Evolutionary conservation across 371 early-diverging fungal species (phyloP).

Genomic region (Syncephalastrum racemosum): DNA sequence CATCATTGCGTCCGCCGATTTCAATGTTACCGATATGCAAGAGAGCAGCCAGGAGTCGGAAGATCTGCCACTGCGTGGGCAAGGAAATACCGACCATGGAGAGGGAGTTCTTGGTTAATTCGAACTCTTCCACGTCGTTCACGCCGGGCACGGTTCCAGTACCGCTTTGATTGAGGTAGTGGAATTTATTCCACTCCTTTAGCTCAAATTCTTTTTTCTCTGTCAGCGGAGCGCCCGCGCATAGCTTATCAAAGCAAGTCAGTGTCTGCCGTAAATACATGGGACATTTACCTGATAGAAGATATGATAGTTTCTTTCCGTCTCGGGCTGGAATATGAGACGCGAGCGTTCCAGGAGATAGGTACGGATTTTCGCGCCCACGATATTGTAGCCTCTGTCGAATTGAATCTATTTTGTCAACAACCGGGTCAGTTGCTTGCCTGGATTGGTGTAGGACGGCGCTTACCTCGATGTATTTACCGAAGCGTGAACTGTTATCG

Average conservation of each 20-base stretch:
- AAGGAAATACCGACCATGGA: conserved; percentile 84
- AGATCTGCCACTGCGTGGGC: conserved; percentile 88
- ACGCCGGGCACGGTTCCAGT: conserved; percentile 81
- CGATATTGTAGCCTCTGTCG: conserved; percentile 77
- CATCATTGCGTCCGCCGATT: conserved; percentile 71
- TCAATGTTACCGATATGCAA: conserved; percentile 93
- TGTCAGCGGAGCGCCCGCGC: conserved; percentile 82
- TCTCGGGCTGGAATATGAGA: conserved; percentile 88
- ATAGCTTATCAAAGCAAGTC: conserved; percentile 55
- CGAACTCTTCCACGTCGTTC: conserved; percentile 91
- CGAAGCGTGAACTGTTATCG: conserved; percentile 98
- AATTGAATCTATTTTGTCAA: conserved; percentile 67
- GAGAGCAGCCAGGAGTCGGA: conserved; percentile 85
- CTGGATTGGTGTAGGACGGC: neutral
- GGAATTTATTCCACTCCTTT: conserved; percentile 73
- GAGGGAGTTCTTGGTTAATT: conserved; percentile 80
- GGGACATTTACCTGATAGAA: conserved; percentile 81
- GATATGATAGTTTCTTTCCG: conserved; percentile 98
- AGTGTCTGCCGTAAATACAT: no score
- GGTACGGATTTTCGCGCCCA: conserved; percentile 95
- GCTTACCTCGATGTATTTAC: conserved; percentile 91
- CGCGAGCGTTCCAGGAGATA: conserved; percentile 99
- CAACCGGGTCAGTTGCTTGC: neutral
- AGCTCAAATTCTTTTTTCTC: conserved; percentile 81
- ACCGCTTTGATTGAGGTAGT: conserved; percentile 88